Evolutionary conservation across 345 rosid genomes (phyloP), one percentile per base, ranked within the genome.

Genomic region (Boechera stricta): DNA sequence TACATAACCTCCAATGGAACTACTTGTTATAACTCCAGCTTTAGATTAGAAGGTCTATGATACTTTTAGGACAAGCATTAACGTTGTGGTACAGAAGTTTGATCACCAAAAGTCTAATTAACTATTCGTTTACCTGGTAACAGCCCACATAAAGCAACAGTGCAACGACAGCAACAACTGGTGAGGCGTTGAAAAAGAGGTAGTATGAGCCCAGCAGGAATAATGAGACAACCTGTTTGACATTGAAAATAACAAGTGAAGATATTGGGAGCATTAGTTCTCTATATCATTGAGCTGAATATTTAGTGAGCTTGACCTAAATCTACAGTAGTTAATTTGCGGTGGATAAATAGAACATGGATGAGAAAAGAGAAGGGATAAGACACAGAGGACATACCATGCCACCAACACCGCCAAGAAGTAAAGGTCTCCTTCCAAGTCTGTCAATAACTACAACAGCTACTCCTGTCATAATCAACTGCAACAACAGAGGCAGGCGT

Each of bases 341-440:
- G 32, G 15, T 44, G 44, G 13, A 60, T 72, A 45, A 5, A 60
- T 6, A n/a, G 62, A 52, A 31, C 33, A 16, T 41, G 64, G 35
- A 16, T 41, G 62, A 42, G 48, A 67, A 47, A 56, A 18, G 11
- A 39, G 39, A 67, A 59, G 35, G 35, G 36, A 36, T 35, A 55
- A 59, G 73, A 71, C 57, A 71, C 42, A 26, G 55, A 78, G 76
- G 45, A 79, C 78, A 80, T 80, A 91, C 98, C 67, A 94, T 94
- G 75, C 96, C 98, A 65, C 96, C 80, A 83, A 94, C 97, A 71
- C 97, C 98, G 18, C 90, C 84, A 67, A 94, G 90, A 42, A 94
- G 87, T 78, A 94, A 76, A 41, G 98, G 98, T 69, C 97, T 88
- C 89, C 98, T 85, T 76, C 98, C 98, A 64, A 94, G 86, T 87